Evolutionary conservation across 306 rosid genomes (phyloP), one percentile per base, ranked within the genome.

Genomic region (Corylus americana): DNA sequence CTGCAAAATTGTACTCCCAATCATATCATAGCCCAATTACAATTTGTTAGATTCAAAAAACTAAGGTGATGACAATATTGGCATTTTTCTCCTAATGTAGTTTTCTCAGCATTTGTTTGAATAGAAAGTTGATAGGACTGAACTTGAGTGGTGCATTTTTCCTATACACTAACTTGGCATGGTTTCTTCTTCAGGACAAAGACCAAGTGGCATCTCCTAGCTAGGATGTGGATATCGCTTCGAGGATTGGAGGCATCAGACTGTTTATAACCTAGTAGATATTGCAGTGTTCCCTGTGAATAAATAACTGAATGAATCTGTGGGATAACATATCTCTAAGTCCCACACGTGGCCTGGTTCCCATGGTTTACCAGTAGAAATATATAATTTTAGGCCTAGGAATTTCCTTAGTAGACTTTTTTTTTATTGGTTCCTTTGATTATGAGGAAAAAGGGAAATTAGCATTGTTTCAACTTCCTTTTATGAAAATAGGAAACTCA

Each of bases 141-240:
- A 66, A 49, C 9, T 59, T 59, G 7, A 59, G 29, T 25, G 48
- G 11, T 70, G 54, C 35, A 22, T 22, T 82, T 44, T 63, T 39
- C 50, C 13, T 17, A 17, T 22, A 22, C 39, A 37, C 44, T 66
- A 62, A 71, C 22, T 47, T 14, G 70, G 49, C 57, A 75, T 72
- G 48, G 64, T 76, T 59, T 54, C 73, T 71, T 71, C 58, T 75
- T 74, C 87, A 76, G 73, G 87, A 55, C 68, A 64, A 74, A 11
- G 70, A n/a, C 66, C 83, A 57, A 70, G 69, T 51, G 62, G 63
- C 69, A 55, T 76, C 61, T 71, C 74, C 77, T 42, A 27, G 76
- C 57, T 31, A 37, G 54, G 80, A 67, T 67, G 80, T 31, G 74
- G 64, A 53, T 4, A 74, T 80, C 73, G 44, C 58, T 59, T 54